Conservation (phyloP, 2,329 filamentous ascomycete species). For the Colletotrichum graminicola region DNA sequence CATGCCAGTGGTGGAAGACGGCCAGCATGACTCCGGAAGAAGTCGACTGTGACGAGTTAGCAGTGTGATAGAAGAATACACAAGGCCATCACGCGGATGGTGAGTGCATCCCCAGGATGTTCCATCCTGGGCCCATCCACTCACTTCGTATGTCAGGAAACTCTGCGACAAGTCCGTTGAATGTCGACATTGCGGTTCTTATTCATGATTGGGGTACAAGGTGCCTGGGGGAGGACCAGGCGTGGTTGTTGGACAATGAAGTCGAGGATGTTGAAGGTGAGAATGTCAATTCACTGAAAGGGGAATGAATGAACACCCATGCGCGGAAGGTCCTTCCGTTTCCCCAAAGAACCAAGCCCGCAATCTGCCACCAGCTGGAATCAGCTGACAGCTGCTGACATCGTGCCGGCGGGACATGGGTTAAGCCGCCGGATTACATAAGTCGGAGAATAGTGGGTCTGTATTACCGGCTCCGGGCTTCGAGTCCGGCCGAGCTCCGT, state of each 20-base stretch:
- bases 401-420: rapidly evolving
- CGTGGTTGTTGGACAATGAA: background rate
- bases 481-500: background rate
- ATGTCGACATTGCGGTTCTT: slow-evolving; percentile 75
- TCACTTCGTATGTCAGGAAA: slow-evolving; percentile 82
- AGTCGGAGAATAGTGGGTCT: background rate
- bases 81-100: background rate
- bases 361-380: rapidly evolving
- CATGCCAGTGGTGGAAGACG: slow-evolving; percentile 78
- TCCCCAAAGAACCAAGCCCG: background rate
- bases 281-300: background rate
- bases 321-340: background rate
- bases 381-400: rapidly evolving
- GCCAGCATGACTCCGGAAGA: slow-evolving; percentile 73
- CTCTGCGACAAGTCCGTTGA: slow-evolving; percentile 78
- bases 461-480: background rate
- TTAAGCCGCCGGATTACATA: too few relatives aligned
- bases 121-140: slow-evolving; percentile 34
- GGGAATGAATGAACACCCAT: background rate
- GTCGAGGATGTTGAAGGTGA: background rate
- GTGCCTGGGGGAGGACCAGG: too few relatives aligned
- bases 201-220: background rate
- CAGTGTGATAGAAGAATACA: slow-evolving; percentile 24
- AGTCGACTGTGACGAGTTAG: slow-evolving; percentile 73
- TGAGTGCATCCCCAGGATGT: slow-evolving; percentile 27